phyloP scores from a whole-genome alignment of 176 grass and related monocot genomes.

The Melocanna baccifera region DNA sequence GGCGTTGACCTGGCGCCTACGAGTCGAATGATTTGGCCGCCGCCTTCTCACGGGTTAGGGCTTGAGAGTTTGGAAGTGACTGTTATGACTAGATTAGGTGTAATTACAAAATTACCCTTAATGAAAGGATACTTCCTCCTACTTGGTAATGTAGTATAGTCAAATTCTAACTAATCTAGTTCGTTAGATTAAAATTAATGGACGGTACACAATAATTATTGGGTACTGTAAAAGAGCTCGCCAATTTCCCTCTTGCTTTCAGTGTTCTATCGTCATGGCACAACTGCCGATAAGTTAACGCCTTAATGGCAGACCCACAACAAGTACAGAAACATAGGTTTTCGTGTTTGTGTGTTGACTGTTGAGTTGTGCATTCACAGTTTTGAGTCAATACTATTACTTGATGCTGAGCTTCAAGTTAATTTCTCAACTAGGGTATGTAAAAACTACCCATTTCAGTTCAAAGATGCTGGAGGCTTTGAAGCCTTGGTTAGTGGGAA shows the following conservation, averaged over 20 bases:
- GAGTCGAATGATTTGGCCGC: no score
- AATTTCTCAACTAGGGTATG: neutral
- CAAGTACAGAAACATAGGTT: neutral
- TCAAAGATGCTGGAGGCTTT: slow-evolving; percentile 90
- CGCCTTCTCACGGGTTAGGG: no score
- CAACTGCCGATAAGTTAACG: neutral
- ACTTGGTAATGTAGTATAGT: no score
- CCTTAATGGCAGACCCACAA: neutral
- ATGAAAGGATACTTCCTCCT: no score
- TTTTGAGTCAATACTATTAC: neutral
- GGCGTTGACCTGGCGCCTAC: no score
- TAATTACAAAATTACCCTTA: no score
- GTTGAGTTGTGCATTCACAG: neutral
- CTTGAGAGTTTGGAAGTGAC: no score
- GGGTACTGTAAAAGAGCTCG: no score
- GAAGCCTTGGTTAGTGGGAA: slow-evolving; percentile 70
- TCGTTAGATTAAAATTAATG: no score
- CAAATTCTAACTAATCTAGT: no score
- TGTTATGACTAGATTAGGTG: no score
- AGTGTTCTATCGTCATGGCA: neutral
- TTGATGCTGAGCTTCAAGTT: neutral
- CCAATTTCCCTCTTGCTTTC: neutral
- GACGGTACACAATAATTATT: no score
- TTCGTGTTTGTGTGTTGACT: neutral
- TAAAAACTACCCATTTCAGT: slow-evolving; percentile 52